These are phyloP conservation scores for Trametes cingulata DNA, from an alignment of 768 basidiomycete genomes.

Conservation along the genomic window DNA sequence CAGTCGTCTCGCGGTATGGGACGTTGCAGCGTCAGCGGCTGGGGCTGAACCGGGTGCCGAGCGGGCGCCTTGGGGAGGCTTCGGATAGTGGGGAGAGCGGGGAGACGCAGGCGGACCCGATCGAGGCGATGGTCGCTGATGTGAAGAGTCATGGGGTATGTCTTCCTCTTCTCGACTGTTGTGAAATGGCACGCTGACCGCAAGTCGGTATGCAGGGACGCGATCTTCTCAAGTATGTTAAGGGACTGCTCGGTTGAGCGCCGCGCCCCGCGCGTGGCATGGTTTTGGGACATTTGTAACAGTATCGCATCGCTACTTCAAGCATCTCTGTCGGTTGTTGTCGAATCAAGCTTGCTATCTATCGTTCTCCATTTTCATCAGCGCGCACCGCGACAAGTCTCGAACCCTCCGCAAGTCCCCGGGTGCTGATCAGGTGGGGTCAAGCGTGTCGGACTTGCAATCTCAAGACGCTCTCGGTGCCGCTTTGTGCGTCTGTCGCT, in stretches of 20 bases:
- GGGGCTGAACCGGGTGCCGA: slow-evolving; percentile 29
- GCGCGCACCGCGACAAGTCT: background rate
- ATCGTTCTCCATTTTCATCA: background rate
- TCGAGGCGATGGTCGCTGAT: slow-evolving; percentile 67
- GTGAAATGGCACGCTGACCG: slow-evolving; percentile 8
- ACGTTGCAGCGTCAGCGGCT: slow-evolving; percentile 55
- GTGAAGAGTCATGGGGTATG: slow-evolving; percentile 77
- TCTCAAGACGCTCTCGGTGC: no score
- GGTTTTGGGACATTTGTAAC: slow-evolving; percentile 1
- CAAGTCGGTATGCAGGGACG: slow-evolving; percentile 49
- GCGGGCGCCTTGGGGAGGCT: slow-evolving; percentile 29
- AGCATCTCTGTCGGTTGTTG: background rate
- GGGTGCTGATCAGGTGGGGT: background rate
- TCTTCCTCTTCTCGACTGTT: slow-evolving; percentile 20
- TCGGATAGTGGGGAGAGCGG: slow-evolving; percentile 11
- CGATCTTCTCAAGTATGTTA: slow-evolving; percentile 74
- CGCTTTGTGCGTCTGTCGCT: no score
- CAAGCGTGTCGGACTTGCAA: no score
- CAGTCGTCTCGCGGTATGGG: slow-evolving; percentile 65
- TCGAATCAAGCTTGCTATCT: background rate
- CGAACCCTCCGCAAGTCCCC: no score
- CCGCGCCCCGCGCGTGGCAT: background rate
- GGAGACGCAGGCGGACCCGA: slow-evolving; percentile 26
- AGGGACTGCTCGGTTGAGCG: slow-evolving; percentile 62
- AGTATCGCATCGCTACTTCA: background rate